Evolutionary conservation across 257 asterid species (phyloP).

Genomic region (Thymus mandschuricus): DNA sequence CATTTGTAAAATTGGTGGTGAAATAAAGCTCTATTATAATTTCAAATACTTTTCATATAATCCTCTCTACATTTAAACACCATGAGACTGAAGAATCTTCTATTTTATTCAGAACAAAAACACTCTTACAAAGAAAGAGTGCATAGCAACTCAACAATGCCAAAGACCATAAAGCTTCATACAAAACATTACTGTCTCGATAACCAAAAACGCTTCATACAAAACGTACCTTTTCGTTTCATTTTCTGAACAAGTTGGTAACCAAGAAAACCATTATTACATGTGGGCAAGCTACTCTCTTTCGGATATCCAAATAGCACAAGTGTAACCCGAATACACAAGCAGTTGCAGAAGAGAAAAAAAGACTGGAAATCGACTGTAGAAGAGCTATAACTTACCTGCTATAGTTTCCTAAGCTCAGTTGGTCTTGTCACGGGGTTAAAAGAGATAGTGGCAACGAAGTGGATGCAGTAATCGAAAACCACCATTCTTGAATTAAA

Average conservation of each 20-base stretch:
- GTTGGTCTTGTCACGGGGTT: not conserved
- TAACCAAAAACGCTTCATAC: not conserved
- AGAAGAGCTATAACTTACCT: not conserved
- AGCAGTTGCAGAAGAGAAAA: not conserved
- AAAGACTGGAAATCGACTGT: not conserved
- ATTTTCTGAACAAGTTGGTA: not conserved
- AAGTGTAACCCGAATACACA: not conserved
- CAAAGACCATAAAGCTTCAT: not conserved
- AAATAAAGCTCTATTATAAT: too few relatives aligned
- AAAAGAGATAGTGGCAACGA: not conserved
- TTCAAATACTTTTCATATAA: too few relatives aligned
- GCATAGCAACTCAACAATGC: not conserved
- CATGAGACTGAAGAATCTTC: too few relatives aligned
- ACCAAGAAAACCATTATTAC: not conserved
- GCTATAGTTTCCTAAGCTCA: slow-evolving; percentile 1
- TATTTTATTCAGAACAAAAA: too few relatives aligned
- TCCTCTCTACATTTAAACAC: too few relatives aligned
- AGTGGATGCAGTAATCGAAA: not conserved
- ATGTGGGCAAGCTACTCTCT: not conserved
- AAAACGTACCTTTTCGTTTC: not conserved
- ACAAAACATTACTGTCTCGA: not conserved
- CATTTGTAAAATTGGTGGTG: too few relatives aligned
- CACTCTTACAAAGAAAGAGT: not conserved
- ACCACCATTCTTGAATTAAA: not conserved
- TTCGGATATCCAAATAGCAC: not conserved